Evolutionary conservation across 352 stramenopile species (phyloP).

Genomic region (Phytophthora lateralis): DNA sequence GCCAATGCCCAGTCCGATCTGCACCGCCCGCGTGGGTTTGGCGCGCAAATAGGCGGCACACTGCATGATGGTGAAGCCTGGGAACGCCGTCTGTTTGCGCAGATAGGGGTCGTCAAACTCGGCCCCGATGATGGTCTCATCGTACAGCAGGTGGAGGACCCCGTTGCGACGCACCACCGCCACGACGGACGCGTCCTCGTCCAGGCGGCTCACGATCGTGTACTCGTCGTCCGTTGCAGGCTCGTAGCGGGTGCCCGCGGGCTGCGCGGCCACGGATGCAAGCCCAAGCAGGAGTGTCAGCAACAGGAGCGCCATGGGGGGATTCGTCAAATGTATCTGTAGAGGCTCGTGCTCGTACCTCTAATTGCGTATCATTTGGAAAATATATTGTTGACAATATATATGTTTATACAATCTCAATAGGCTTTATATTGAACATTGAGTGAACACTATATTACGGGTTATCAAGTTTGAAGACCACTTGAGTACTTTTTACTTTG

Average conservation of each 20-base stretch:
- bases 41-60: conserved; percentile 57
- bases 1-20: conserved; percentile 78
- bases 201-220: conserved; percentile 31
- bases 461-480: not conserved
- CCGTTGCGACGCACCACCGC: conserved; percentile 58
- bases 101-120: conserved; percentile 74
- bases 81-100: conserved; percentile 68
- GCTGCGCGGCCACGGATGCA: conserved; percentile 5
- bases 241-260: conserved; percentile 1
- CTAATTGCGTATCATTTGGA: too few relatives aligned
- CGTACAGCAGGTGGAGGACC: conserved; percentile 71
- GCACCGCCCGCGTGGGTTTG: conserved; percentile 48
- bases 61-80: conserved; percentile 86
- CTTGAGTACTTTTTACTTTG: not conserved
- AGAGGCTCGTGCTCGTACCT: too few relatives aligned
- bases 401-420: too few relatives aligned
- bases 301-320: conserved; percentile 6
- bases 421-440: too few relatives aligned
- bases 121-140: conserved; percentile 78
- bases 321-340: too few relatives aligned
- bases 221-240: conserved; percentile 26
- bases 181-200: conserved; percentile 60
- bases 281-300: conserved; percentile 20
- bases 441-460: too few relatives aligned
- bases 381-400: too few relatives aligned